Percentiles rank a stretch among this genome's conserved stretches.
phyloP scores from a whole-genome alignment of 805 yeast genomes.

The Brettanomyces anomalus region DNA sequence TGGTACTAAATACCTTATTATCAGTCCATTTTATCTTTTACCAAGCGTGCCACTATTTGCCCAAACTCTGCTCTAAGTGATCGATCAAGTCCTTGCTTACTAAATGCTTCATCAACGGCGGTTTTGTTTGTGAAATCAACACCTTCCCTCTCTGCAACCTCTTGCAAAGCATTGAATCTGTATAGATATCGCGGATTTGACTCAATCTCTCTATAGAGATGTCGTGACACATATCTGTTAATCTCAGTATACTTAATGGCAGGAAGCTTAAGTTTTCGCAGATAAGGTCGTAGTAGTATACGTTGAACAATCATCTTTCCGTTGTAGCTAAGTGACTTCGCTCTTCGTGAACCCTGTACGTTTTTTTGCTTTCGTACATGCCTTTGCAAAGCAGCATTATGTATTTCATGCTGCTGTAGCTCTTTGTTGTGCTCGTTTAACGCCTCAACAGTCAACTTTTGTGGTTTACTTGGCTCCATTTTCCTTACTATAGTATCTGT shows the following conservation, averaged over 20 bases:
- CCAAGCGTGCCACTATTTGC: conserved; percentile 6
- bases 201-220: conserved; percentile 33
- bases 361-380: neutral
- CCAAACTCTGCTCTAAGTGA: conserved; percentile 8
- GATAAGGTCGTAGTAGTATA: conserved; percentile 40
- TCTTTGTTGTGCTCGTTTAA: conserved; percentile 3
- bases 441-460: neutral
- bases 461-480: neutral
- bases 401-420: neutral
- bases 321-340: conserved; percentile 14
- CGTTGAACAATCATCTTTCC: conserved; percentile 52
- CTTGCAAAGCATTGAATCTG: conserved; percentile 21
- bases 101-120: conserved; percentile 2
- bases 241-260: conserved; percentile 40
- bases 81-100: conserved; percentile 4
- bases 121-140: conserved; percentile 9
- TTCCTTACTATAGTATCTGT: neutral
- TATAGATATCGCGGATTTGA: conserved; percentile 9
- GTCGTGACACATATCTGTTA: conserved; percentile 55
- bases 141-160: conserved; percentile 22
- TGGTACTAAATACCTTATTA: no score
- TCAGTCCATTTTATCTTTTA: conserved; percentile 3
- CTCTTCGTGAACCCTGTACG: no score
- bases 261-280: conserved; percentile 32
- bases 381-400: neutral